These are phyloP conservation scores for Leccinum insolens DNA, from an alignment of 1,284 basidiomycete genomes.

Conservation along the genomic window DNA sequence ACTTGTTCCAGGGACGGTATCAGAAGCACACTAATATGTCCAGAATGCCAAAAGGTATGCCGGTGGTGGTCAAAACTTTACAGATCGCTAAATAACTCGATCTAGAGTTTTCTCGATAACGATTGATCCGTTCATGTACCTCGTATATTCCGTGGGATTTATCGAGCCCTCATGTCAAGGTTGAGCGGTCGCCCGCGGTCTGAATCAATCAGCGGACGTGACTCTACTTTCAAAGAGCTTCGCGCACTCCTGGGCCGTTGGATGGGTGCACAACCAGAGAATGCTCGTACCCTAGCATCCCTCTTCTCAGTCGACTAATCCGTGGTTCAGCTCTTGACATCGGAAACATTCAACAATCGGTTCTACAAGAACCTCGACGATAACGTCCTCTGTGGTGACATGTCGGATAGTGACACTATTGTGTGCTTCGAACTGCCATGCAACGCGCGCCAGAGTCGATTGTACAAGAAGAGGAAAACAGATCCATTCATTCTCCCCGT, in stretches of 20 bases:
- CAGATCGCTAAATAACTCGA: neutral
- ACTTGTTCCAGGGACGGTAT: constrained; percentile 98
- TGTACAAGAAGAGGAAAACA: constrained; percentile 58
- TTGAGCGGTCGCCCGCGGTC: constrained; percentile 30
- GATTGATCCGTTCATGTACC: constrained; percentile 99
- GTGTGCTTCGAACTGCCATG: constrained; percentile 81
- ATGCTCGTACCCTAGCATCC: constrained; percentile 46
- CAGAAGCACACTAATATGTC: constrained; percentile 92
- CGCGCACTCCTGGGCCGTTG: constrained; percentile 76
- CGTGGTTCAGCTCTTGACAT: constrained; percentile 62
- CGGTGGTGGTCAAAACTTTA: neutral
- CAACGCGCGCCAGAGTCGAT: constrained; percentile 65
- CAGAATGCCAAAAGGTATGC: constrained; percentile 89
- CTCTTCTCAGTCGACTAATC: constrained; percentile 13
- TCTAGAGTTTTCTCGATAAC: constrained; percentile 87
- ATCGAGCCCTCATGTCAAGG: constrained; percentile 64
- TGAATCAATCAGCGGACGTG: constrained; percentile 43
- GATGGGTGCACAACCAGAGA: constrained; percentile 69
- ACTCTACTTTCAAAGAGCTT: constrained; percentile 80
- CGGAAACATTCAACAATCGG: constrained; percentile 73
- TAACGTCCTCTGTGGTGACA: constrained; percentile 62
- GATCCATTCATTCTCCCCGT: constrained; percentile 80
- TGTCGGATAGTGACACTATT: constrained; percentile 64
- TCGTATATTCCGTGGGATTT: constrained; percentile 85
- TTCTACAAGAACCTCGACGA: constrained; percentile 86